A percentile compares a stretch with the other conserved stretches of the same genome.
Conservation (phyloP, 495 filamentous ascomycete species). For the Hypoxylon trugodes region DNA sequence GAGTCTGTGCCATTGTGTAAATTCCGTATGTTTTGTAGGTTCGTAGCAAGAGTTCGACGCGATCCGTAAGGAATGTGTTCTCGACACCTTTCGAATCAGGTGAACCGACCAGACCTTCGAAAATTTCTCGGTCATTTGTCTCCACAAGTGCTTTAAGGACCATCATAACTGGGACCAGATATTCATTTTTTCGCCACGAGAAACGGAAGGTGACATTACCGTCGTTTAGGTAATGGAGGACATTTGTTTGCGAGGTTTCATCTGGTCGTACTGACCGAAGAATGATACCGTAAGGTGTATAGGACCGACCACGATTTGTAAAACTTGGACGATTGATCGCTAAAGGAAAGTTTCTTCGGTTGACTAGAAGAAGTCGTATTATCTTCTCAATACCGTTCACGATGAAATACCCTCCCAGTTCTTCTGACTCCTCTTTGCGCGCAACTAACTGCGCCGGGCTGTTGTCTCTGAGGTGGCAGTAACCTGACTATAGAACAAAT, state of each 20-base stretch:
- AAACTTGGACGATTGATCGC: slow-evolving; percentile 92
- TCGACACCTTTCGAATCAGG: slow-evolving; percentile 75
- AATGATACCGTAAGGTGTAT: slow-evolving; percentile 88
- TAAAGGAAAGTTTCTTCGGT: slow-evolving; percentile 90
- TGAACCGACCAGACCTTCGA: slow-evolving; percentile 82
- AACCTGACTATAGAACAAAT: slow-evolving; percentile 68
- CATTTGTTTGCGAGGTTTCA: slow-evolving; percentile 96
- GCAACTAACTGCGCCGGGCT: slow-evolving; percentile 82
- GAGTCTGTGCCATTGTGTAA: slow-evolving; percentile 77
- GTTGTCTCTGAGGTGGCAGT: slow-evolving; percentile 87
- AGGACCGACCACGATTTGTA: slow-evolving; percentile 80
- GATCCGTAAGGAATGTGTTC: slow-evolving; percentile 94
- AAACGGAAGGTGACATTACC: slow-evolving; percentile 97
- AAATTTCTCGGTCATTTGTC: slow-evolving; percentile 96
- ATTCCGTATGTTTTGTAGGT: slow-evolving; percentile 91
- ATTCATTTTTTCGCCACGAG: slow-evolving; percentile 98
- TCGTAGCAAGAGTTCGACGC: slow-evolving; percentile 88
- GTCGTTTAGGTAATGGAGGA: slow-evolving; percentile 92
- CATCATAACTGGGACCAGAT: slow-evolving; percentile 93
- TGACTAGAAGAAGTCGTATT: slow-evolving; percentile 89
- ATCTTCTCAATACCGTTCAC: slow-evolving; percentile 97
- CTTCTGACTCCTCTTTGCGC: slow-evolving; percentile 91
- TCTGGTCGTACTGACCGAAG: slow-evolving; percentile 92
- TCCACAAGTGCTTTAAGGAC: slow-evolving; percentile 93
- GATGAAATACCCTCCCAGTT: slow-evolving; percentile 92